Evolutionary conservation across 2,329 filamentous ascomycete species (phyloP).

Genomic region (Cladosporium austrohemisphaericum): DNA sequence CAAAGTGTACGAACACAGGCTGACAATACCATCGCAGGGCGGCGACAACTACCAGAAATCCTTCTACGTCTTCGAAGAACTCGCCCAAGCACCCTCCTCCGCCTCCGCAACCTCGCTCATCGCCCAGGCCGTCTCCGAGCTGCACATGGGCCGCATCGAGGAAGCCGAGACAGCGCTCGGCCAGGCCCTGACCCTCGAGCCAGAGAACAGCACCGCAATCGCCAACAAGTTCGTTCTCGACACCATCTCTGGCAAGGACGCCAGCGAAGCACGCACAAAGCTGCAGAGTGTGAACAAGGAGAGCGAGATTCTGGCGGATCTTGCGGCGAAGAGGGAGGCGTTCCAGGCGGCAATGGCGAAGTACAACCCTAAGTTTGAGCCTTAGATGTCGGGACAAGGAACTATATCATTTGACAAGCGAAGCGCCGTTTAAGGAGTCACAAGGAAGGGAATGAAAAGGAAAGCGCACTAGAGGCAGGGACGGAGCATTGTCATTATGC

Average conservation of each 20-base stretch:
- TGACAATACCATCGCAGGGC: slow-evolving; percentile 57
- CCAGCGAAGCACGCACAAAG: slow-evolving; percentile 52
- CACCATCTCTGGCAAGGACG: slow-evolving; percentile 69
- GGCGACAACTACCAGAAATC: slow-evolving; percentile 94
- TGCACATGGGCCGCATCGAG: slow-evolving; percentile 82
- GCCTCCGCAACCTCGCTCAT: slow-evolving; percentile 73
- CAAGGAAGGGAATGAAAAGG: neutral
- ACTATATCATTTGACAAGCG: neutral
- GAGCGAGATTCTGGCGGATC: slow-evolving; percentile 68
- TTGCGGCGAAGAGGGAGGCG: slow-evolving; percentile 78
- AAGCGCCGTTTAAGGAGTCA: slow-evolving; percentile 14
- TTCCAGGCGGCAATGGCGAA: slow-evolving; percentile 85
- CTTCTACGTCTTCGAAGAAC: slow-evolving; percentile 96
- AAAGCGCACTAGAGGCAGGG: slow-evolving; percentile 2
- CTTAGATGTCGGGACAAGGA: slow-evolving; percentile 33
- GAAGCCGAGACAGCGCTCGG: slow-evolving; percentile 86
- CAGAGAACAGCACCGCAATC: slow-evolving; percentile 67
- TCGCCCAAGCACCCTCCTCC: slow-evolving; percentile 80
- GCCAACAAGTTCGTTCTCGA: slow-evolving; percentile 80
- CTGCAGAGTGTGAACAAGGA: slow-evolving; percentile 58
- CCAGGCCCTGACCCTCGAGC: slow-evolving; percentile 71
- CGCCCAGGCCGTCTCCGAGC: slow-evolving; percentile 83
- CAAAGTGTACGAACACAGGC: neutral
- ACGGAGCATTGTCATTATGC: neutral
- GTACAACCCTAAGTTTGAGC: slow-evolving; percentile 77